Evolutionary conservation across 2,329 filamentous ascomycete genomes (phyloP).

Genomic region (Aspergillus terreus): DNA sequence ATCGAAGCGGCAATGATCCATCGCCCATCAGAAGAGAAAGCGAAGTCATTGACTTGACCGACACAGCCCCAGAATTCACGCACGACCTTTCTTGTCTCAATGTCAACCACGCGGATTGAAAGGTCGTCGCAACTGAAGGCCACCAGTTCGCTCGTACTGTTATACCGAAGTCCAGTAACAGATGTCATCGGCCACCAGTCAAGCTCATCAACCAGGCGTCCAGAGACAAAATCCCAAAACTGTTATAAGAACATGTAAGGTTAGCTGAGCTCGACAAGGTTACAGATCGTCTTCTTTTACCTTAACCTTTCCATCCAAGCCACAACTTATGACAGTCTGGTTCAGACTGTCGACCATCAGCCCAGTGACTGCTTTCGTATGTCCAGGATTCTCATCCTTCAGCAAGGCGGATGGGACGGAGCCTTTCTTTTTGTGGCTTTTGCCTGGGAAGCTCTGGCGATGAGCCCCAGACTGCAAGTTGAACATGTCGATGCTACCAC

Average conservation of each 20-base stretch:
- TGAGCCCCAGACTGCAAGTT: conserved; percentile 92
- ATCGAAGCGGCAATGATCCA: conserved; percentile 89
- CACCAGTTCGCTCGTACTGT: conserved; percentile 76
- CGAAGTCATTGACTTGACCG: conserved; percentile 71
- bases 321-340: conserved; percentile 77
- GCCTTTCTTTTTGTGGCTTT: not conserved
- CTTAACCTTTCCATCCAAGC: conserved; percentile 86
- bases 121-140: conserved; percentile 86
- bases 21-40: conserved; percentile 86
- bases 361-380: conserved; percentile 79
- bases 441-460: conserved; percentile 79
- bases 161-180: conserved; percentile 74
- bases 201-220: conserved; percentile 73
- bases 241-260: conserved; percentile 16
- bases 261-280: not conserved
- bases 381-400: conserved; percentile 61
- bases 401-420: not conserved
- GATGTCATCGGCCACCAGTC: conserved; percentile 76
- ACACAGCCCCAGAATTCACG: conserved; percentile 86
- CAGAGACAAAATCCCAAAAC: conserved; percentile 94
- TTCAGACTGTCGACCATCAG: conserved; percentile 87
- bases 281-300: conserved; percentile 22
- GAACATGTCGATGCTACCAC: conserved; percentile 87
- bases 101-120: conserved; percentile 82
- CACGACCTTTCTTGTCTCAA: conserved; percentile 84